Evolutionary conservation across 306 rosid species (phyloP).

Genomic region (Vicia sativa): DNA sequence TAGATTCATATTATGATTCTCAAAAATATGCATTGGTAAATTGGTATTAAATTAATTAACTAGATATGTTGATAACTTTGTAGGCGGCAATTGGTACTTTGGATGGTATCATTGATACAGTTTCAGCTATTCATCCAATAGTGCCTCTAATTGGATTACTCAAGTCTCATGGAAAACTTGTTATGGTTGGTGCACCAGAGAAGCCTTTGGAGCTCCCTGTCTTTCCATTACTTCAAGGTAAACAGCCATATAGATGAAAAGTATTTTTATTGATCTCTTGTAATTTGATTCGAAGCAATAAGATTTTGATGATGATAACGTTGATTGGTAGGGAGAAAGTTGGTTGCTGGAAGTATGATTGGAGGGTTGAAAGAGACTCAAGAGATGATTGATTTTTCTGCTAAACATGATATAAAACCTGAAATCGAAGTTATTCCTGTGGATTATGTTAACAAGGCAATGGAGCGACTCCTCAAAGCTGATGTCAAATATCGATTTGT

Average conservation of each 20-base stretch:
- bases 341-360: slow-evolving; percentile 35
- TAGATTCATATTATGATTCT: too few species aligned
- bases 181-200: slow-evolving; percentile 50
- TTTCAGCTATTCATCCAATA: slow-evolving; percentile 51
- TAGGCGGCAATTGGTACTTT: slow-evolving; percentile 44
- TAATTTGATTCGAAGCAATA: not conserved
- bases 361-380: slow-evolving; percentile 55
- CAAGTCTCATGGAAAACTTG: slow-evolving; percentile 54
- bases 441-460: slow-evolving; percentile 50
- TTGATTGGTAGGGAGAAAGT: slow-evolving; percentile 42
- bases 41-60: not conserved
- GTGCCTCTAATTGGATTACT: slow-evolving; percentile 48
- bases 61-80: not conserved
- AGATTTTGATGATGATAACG: not conserved
- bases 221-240: slow-evolving; percentile 38
- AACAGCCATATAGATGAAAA: not conserved
- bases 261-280: not conserved
- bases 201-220: slow-evolving; percentile 49
- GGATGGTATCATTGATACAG: slow-evolving; percentile 65
- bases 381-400: slow-evolving; percentile 54
- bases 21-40: too few species aligned
- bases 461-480: slow-evolving; percentile 45
- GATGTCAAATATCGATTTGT: slow-evolving; percentile 43
- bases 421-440: slow-evolving; percentile 50
- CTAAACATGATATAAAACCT: slow-evolving; percentile 45